A percentile compares a stretch with the other conserved stretches of the same genome.
These are phyloP conservation scores for Gaultheria prostrata DNA, from an alignment of 148 eudicot genomes.

Conservation along the genomic window DNA sequence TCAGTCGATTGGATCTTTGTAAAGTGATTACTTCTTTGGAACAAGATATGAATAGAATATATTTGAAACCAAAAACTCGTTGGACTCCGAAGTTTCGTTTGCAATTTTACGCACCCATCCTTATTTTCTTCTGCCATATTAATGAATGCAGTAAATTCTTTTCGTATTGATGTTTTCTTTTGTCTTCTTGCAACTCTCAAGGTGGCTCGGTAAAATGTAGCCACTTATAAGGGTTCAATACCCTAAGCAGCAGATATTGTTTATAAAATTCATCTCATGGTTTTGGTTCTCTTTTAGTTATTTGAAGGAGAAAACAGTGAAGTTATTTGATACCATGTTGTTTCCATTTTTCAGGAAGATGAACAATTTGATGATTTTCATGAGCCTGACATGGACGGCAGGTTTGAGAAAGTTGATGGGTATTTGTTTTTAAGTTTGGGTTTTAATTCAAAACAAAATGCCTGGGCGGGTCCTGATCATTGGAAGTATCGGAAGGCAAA, in stretches of 20 bases:
- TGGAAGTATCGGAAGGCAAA: constrained; percentile 83
- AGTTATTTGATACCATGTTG: neutral
- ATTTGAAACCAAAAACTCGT: neutral
- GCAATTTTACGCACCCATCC: neutral
- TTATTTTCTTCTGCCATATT: neutral
- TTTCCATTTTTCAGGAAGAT: constrained; percentile 47
- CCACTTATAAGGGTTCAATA: neutral
- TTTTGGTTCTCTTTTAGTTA: neutral
- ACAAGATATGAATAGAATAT: neutral
- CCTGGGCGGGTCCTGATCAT: constrained; percentile 98
- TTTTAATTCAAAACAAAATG: constrained; percentile 63
- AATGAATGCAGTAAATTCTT: neutral
- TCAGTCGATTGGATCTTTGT: neutral
- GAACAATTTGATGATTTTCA: constrained; percentile 32
- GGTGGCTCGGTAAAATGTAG: neutral
- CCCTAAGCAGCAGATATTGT: neutral
- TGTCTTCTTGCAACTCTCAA: neutral
- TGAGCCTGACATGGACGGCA: constrained; percentile 46
- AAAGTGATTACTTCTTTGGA: neutral
- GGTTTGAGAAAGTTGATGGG: constrained; percentile 52
- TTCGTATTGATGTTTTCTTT: neutral
- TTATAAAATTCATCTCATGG: neutral
- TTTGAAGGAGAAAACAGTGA: neutral
- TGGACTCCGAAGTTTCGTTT: neutral
- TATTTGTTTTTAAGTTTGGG: constrained; percentile 67